These are phyloP conservation scores for Pelargonium myrrhifolium DNA, from an alignment of 441 rosid genomes.

Conservation along the genomic window DNA sequence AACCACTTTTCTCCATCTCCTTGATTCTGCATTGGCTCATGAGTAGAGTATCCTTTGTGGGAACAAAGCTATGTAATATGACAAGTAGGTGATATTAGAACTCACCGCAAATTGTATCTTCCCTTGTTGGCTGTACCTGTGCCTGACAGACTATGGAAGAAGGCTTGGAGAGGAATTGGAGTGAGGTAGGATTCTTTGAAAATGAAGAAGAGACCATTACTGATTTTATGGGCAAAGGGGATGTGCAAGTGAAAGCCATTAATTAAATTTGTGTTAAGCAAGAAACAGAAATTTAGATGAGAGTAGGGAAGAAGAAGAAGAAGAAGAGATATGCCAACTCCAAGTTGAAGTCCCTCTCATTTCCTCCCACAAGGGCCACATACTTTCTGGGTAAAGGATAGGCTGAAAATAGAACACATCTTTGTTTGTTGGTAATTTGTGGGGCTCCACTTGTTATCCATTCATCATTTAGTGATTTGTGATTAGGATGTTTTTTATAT, in stretches of 20 bases:
- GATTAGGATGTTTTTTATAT: no score
- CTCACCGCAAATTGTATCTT: conserved; percentile 35
- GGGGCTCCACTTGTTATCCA: no score
- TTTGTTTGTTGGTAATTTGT: no score
- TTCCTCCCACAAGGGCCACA: no score
- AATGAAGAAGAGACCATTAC: conserved; percentile 24
- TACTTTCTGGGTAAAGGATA: no score
- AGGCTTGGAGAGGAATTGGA: conserved; percentile 30
- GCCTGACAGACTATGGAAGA: conserved; percentile 24
- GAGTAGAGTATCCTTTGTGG: conserved; percentile 11
- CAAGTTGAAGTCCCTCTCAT: no score
- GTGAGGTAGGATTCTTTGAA: conserved; percentile 26
- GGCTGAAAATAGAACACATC: no score
- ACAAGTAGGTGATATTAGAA: not conserved
- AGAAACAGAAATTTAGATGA: not conserved
- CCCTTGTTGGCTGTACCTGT: conserved; percentile 19
- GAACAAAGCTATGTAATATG: conserved; percentile 21
- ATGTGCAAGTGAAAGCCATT: conserved; percentile 57
- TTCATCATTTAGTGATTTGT: no score
- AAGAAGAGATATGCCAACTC: no score
- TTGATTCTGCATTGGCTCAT: conserved; percentile 23
- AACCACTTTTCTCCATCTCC: conserved; percentile 45
- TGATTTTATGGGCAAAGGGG: conserved; percentile 43
- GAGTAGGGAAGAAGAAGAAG: no score
- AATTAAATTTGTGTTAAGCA: not conserved